Evolutionary conservation across 225 moss, liverwort and hornwort genomes (phyloP), one percentile per base, ranked within the genome.

Genomic region (Rhytidiadelphus loreus): DNA sequence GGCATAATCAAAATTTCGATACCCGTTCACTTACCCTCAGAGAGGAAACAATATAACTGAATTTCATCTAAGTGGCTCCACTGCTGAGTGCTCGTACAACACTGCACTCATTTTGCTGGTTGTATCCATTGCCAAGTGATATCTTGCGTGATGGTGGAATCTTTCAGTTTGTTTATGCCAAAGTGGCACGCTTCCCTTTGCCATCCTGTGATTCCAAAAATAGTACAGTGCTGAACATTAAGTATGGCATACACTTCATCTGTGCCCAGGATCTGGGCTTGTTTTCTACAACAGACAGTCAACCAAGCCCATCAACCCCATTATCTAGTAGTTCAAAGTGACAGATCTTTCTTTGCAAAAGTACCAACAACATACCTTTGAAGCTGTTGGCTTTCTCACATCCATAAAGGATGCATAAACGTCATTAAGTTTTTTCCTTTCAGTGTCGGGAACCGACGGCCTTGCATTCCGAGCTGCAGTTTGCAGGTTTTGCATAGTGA

Each of bases 161-260:
- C 55, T 39, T 83, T 73, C 69, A 68, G 59, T 57, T 84, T 50
- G 55, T 59, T 95, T 88, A 98, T 56, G 97, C 97, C 91, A 98
- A 90, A 86, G 98, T 98, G 81, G 98, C 96, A 79, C 96, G 93
- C 93, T 98, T 98, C 81, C 97, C 96, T 96, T 96, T 95, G 64
- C 86, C 87, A 81, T 96, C 95, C 92, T 88, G 90, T 90, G 89
- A 87, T 95, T 94, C 82, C 89, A 93, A 87, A 41, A 76, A 71
- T 39, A 70, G 37, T 33, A 69, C 52, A 61, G 28, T 58, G 80
- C 84, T 48, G 19, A 35, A 14, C 11, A 59, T 70, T 50, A 64
- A 71, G 63, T 78, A 85, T 59, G 59, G 64, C 78, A 41, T n/a
- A 64, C 43, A 63, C 46, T 74, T 75, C 56, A 58, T 69, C 64